phyloP scores from a whole-genome alignment of 768 basidiomycete genomes.

The Leccinum fibrillosum region DNA sequence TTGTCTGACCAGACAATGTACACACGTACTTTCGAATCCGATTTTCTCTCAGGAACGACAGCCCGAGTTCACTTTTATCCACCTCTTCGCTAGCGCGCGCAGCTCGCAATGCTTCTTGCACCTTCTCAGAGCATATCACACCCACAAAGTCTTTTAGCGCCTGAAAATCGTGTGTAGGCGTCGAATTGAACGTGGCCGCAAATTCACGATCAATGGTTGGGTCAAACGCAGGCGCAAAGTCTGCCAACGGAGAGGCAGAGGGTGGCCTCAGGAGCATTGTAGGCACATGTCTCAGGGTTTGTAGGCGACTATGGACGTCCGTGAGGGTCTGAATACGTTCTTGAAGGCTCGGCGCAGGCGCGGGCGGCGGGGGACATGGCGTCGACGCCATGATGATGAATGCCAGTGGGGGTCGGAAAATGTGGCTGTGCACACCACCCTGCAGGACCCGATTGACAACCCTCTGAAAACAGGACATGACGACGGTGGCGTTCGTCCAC shows the following conservation, averaged over 20 bases:
- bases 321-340: conserved; percentile 46
- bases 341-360: conserved; percentile 30
- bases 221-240: conserved; percentile 28
- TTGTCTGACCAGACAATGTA: neutral
- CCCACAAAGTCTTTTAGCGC: conserved; percentile 48
- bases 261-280: conserved; percentile 42
- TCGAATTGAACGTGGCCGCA: conserved; percentile 25
- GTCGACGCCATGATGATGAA: conserved; percentile 8
- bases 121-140: conserved; percentile 43
- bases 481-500: conserved; percentile 4
- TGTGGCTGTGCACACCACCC: conserved; percentile 20
- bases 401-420: neutral
- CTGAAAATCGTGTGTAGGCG: conserved; percentile 40
- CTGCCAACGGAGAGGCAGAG: conserved; percentile 17
- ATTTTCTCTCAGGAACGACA: conserved; percentile 44
- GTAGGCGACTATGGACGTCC: conserved; percentile 43
- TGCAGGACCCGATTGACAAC: neutral
- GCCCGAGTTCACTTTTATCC: conserved; percentile 49
- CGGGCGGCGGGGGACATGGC: neutral
- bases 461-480: neutral
- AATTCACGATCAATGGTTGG: conserved; percentile 27
- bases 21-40: conserved; percentile 55
- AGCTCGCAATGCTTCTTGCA: conserved; percentile 56
- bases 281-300: conserved; percentile 46
- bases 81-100: conserved; percentile 53